phyloP scores from a whole-genome alignment of 2,329 filamentous ascomycete genomes.

The Lecanicillium sp. region DNA sequence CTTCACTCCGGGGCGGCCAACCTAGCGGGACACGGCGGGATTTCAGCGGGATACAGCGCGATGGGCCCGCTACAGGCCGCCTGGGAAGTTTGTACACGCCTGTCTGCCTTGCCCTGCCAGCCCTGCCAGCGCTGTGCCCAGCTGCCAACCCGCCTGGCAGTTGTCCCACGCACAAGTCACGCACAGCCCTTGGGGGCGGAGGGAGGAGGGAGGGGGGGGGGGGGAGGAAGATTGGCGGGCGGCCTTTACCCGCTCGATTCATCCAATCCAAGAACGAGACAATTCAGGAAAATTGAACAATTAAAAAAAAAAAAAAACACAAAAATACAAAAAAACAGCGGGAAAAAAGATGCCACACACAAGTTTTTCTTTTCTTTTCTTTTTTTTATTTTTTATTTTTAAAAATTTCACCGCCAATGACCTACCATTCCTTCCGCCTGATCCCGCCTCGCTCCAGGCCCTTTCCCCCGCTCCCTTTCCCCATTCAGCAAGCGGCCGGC shows the following conservation, averaged over 20 bases:
- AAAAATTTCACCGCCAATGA: too few relatives aligned
- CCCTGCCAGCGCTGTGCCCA: not conserved
- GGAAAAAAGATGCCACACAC: too few relatives aligned
- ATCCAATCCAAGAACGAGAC: not conserved
- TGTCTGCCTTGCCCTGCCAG: not conserved
- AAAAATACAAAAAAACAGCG: too few relatives aligned
- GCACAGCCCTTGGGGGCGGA: too few relatives aligned
- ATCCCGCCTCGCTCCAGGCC: not conserved
- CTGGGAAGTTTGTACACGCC: not conserved
- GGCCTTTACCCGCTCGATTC: not conserved
- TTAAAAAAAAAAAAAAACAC: too few relatives aligned
- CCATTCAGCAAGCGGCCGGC: not conserved
- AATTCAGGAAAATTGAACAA: too few relatives aligned
- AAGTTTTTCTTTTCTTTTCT: too few relatives aligned
- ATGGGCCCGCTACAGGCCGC: slow-evolving; percentile 1
- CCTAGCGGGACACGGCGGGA: too few relatives aligned
- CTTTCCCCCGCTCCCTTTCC: not conserved
- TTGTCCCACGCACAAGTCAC: slow-evolving; percentile 2
- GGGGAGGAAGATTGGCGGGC: too few relatives aligned
- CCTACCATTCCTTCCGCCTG: not conserved
- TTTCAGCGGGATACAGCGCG: not conserved
- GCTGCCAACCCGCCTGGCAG: not conserved
- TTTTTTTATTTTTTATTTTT: not conserved
- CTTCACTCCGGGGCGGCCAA: too few relatives aligned
- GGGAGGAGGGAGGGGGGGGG: too few relatives aligned